Evolutionary conservation across 2,329 filamentous ascomycete species (phyloP).

Genomic region (Alternaria metachromatica): DNA sequence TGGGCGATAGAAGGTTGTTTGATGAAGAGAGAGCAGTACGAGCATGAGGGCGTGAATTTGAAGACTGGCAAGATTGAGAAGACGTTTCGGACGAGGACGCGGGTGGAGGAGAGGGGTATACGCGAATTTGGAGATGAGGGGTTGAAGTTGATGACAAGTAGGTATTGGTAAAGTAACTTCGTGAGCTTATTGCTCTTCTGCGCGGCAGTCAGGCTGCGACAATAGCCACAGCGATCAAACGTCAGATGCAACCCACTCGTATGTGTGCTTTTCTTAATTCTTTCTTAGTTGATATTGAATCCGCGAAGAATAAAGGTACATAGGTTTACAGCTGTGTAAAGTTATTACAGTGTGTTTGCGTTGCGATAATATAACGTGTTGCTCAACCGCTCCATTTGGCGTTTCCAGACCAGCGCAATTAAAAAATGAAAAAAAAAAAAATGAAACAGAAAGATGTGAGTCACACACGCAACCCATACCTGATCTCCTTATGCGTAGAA

Average conservation of each 20-base stretch:
- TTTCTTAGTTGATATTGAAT: not conserved
- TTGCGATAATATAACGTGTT: not conserved
- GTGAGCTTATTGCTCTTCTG: not conserved
- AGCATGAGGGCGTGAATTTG: conserved; percentile 38
- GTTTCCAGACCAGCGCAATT: not conserved
- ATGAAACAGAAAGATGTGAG: not conserved
- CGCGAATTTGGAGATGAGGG: conserved; percentile 30
- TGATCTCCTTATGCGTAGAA: not conserved
- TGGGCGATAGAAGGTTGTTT: conserved; percentile 44
- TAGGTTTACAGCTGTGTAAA: not conserved
- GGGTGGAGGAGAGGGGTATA: conserved; percentile 36
- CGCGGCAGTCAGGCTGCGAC: not conserved
- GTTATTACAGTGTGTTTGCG: not conserved
- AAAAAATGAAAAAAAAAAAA: not conserved
- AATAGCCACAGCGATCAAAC: not conserved
- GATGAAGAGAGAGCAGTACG: conserved; percentile 38
- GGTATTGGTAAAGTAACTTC: conserved; percentile 28
- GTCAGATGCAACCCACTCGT: not conserved
- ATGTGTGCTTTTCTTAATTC: not conserved
- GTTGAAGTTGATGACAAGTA: conserved; percentile 32
- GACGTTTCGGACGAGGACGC: conserved; percentile 31
- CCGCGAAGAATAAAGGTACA: not conserved
- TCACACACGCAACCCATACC: not conserved
- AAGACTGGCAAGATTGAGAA: conserved; percentile 33
- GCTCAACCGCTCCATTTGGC: not conserved